A percentile compares a stretch with the other conserved stretches of the same genome.
These are phyloP conservation scores for Psidium friedrichsthalianum DNA, from an alignment of 345 rosid species.

Conservation along the genomic window DNA sequence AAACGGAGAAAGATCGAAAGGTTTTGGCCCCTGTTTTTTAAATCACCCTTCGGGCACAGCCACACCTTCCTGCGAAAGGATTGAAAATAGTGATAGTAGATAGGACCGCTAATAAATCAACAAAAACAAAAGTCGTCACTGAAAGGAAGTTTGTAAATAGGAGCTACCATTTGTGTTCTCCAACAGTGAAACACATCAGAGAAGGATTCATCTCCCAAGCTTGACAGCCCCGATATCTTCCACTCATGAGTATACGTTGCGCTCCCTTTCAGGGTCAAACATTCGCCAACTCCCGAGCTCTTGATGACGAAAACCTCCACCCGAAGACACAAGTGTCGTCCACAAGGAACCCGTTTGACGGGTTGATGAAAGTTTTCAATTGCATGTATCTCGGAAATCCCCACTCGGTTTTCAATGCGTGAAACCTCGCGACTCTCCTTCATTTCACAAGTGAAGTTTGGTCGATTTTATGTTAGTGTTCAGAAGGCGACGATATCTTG, in stretches of 20 bases:
- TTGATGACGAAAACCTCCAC: background rate
- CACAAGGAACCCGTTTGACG: slow-evolving; percentile 1
- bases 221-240: background rate
- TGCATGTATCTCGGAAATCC: background rate
- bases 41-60: fast-evolving
- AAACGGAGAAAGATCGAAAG: background rate
- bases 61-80: background rate
- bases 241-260: background rate
- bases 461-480: background rate
- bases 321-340: slow-evolving; percentile 3
- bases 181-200: background rate
- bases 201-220: fast-evolving
- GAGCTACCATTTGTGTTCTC: background rate
- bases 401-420: background rate
- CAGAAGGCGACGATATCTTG: background rate
- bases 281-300: background rate
- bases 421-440: background rate
- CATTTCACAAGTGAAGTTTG: background rate
- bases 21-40: background rate
- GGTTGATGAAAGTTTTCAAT: background rate
- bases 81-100: fast-evolving
- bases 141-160: background rate
- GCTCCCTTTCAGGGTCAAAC: background rate
- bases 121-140: background rate
- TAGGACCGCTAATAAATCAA: background rate